A percentile compares a stretch with the other conserved stretches of the same genome.
These are phyloP conservation scores for Colletotrichum camelliae DNA, from an alignment of 2,329 filamentous ascomycete genomes.

Conservation along the genomic window DNA sequence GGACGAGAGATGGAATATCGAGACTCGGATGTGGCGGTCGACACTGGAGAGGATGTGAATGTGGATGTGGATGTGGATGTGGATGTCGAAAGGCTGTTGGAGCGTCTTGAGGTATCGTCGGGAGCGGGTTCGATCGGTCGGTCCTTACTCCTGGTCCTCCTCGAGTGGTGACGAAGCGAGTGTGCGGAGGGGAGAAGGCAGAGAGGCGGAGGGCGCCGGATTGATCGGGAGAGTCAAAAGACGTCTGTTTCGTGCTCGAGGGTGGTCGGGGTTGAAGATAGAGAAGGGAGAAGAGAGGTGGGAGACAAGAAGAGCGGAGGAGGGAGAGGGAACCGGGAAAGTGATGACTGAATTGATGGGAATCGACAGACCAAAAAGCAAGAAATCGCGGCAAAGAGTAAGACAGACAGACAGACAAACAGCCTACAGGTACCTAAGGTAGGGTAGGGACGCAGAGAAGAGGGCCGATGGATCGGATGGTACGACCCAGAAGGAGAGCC, in stretches of 20 bases:
- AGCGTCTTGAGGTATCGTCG: neutral
- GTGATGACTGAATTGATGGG: constrained; percentile 13
- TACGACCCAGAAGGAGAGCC: neutral
- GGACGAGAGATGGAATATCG: neutral
- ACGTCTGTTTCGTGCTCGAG: neutral
- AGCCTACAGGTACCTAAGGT: neutral
- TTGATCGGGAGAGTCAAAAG: neutral
- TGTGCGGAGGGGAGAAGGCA: neutral
- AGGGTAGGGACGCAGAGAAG: neutral
- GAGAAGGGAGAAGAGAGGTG: neutral
- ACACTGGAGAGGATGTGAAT: neutral
- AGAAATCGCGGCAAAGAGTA: constrained; percentile 5
- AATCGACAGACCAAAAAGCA: constrained; percentile 18
- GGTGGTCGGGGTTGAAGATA: neutral
- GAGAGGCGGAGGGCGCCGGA: neutral
- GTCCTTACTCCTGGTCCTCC: neutral
- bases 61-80: neutral
- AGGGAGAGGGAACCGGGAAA: neutral
- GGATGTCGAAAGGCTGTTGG: neutral
- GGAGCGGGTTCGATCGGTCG: neutral
- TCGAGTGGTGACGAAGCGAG: constrained; percentile 9
- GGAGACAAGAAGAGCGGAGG: neutral
- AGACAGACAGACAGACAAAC: neutral
- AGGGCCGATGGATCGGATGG: constrained; percentile 13
- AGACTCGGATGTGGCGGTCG: neutral